Percentiles rank a stretch among this genome's conserved stretches.
Conservation (phyloP, 1,284 basidiomycete genomes). For the Singerocomus rubriflavus region DNA sequence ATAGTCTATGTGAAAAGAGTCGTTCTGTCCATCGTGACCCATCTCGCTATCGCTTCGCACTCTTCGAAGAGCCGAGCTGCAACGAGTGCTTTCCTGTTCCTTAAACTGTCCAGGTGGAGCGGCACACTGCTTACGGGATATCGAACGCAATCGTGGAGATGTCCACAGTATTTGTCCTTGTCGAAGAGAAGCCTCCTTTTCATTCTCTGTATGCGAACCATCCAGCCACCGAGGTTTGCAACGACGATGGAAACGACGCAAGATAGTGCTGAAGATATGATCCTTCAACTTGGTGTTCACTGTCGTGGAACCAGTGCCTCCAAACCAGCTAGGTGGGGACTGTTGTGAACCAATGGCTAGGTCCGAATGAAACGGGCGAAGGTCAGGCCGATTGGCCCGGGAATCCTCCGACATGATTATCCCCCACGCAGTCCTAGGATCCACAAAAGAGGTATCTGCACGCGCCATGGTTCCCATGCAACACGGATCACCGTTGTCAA, state of each 20-base stretch:
- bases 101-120: constrained; percentile 38
- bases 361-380: constrained; percentile 42
- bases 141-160: constrained; percentile 37
- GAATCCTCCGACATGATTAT: constrained; percentile 33
- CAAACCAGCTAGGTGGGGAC: constrained; percentile 54
- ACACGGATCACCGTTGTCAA: constrained; percentile 44
- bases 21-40: constrained; percentile 28
- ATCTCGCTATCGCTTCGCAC: constrained; percentile 60
- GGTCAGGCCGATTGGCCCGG: constrained; percentile 27
- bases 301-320: constrained; percentile 85
- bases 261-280: constrained; percentile 85
- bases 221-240: constrained; percentile 40
- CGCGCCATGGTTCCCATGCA: constrained; percentile 40
- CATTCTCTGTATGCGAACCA: constrained; percentile 37
- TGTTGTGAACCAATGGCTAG: constrained; percentile 31
- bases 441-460: constrained; percentile 14
- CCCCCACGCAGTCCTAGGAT: constrained; percentile 26
- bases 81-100: constrained; percentile 32
- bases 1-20: constrained; percentile 51
- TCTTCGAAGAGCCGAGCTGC: constrained; percentile 47
- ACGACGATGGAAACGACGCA: constrained; percentile 64
- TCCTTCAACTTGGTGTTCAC: constrained; percentile 93
- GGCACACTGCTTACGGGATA: constrained; percentile 35
- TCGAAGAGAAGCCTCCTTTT: constrained; percentile 42
- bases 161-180: constrained; percentile 41